phyloP scores from a whole-genome alignment of 2,329 filamentous ascomycete species.

The Aspergillus caelatus region DNA sequence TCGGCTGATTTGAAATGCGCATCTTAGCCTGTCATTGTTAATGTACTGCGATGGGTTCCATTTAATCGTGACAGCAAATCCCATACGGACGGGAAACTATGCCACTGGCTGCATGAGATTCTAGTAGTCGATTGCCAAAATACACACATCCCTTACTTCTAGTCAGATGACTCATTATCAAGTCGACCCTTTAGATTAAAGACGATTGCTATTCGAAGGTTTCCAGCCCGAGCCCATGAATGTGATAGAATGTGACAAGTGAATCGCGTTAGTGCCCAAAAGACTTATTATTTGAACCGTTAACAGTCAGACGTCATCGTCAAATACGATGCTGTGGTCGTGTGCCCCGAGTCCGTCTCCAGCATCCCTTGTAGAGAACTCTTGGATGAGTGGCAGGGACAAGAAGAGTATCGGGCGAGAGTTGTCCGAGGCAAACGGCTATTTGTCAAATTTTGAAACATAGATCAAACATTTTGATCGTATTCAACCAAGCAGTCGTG shows the following conservation, averaged over 20 bases:
- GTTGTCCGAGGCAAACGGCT: neutral
- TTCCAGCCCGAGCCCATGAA: neutral
- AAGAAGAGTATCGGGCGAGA: constrained; percentile 5
- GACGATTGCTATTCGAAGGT: neutral
- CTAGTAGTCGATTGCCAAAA: neutral
- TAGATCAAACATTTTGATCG: constrained; percentile 1
- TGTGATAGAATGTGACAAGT: neutral
- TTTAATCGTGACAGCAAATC: neutral
- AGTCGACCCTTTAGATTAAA: neutral
- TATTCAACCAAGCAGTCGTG: constrained; percentile 4
- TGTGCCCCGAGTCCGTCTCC: constrained; percentile 3
- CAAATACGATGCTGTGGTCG: constrained; percentile 6
- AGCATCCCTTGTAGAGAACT: constrained; percentile 14
- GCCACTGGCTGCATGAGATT: neutral
- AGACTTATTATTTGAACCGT: constrained; percentile 9
- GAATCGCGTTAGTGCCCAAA: constrained; percentile 10
- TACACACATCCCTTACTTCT: neutral
- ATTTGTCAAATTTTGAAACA: neutral
- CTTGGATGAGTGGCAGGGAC: constrained; percentile 1
- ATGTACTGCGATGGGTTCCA: neutral
- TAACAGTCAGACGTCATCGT: neutral
- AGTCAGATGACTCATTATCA: constrained; percentile 2
- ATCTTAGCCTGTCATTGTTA: neutral
- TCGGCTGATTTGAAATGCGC: constrained; percentile 7
- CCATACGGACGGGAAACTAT: neutral